Conservation (phyloP, 169 alveolate species). For the Cryptosporidium canis region DNA sequence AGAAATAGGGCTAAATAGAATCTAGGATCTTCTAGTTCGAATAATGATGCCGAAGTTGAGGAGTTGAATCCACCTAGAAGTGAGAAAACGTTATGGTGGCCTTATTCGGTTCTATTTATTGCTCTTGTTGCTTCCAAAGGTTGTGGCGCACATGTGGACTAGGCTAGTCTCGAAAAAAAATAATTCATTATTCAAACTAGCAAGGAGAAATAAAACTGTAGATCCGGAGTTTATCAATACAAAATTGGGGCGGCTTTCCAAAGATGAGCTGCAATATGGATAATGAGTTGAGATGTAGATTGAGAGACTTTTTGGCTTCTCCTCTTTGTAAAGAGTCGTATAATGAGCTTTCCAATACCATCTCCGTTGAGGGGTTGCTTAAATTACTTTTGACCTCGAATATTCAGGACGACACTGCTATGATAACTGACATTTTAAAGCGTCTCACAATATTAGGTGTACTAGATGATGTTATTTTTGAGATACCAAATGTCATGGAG, state of each 20-base stretch:
- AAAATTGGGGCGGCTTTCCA: neutral
- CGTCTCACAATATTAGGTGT: conserved; percentile 38
- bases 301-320: conserved; percentile 13
- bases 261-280: conserved; percentile 4
- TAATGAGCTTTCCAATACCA: neutral
- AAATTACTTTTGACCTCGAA: neutral
- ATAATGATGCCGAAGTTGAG: conserved; percentile 12
- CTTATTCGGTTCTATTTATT: neutral
- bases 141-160: conserved; percentile 30
- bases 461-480: conserved; percentile 18
- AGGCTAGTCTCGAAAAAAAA: conserved; percentile 1
- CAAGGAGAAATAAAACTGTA: neutral
- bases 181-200: neutral
- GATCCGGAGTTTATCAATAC: neutral
- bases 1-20: conserved; percentile 1
- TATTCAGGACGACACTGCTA: neutral
- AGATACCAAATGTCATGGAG: neutral
- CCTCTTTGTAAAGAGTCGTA: conserved; percentile 63
- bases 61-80: neutral
- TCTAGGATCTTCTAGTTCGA: conserved; percentile 16
- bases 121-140: neutral
- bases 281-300: neutral
- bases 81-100: neutral
- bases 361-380: neutral
- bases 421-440: conserved; percentile 21